Base-by-base conservation (phyloP, 495 filamentous ascomycete genomes). In the Chaetomium fimeti region DNA sequence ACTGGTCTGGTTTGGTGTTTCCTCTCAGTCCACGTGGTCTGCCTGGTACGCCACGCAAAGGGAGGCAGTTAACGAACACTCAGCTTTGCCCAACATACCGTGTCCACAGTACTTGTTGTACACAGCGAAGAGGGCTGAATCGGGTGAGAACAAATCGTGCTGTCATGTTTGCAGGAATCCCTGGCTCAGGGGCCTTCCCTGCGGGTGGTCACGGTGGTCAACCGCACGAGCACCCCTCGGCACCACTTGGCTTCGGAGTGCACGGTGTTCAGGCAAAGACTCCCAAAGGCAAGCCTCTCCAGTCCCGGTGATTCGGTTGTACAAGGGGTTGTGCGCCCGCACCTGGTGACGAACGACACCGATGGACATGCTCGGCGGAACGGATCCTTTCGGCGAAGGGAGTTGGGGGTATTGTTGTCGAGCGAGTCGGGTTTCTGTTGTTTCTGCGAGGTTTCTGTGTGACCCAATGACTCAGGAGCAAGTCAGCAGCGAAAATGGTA, bases 211-310 rank as follows among this genome's bases (percentile, higher is more conserved):
- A n/a, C n/a, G 6, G 51, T 29, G 51, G 25, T 54, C 28, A 18
- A 29, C 27, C 51, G 51, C 51, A 32, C 51, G 51, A 54, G 51
- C 51, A 54, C n/a, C n/a, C n/a, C n/a, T n/a, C n/a, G n/a, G n/a
- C n/a, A n/a, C n/a, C n/a, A n/a, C 27, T 54, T 25, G 28, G 28
- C 51, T 15, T 12, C 11, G 51, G 27, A 32, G 29, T 15, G 53
- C 53, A 56, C 29, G 53, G 29, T 38, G 52, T 54, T 36, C 52
- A 54, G 27, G 52, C 52, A 3, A 16, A n/a, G 27, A 29, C 52
- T 24, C 52, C 52, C 27, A 18, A 54, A 54, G 28, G 48, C 24
- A 1, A 52, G 43, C 48, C 22, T 52, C n/a, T 27, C 28, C 18
- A 22, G 53, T 8, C 13, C 22, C 53, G 53, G 53, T 12, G 11